Base-by-base conservation (phyloP, 164 flowering plant species). In the Vitis rupestris region DNA sequence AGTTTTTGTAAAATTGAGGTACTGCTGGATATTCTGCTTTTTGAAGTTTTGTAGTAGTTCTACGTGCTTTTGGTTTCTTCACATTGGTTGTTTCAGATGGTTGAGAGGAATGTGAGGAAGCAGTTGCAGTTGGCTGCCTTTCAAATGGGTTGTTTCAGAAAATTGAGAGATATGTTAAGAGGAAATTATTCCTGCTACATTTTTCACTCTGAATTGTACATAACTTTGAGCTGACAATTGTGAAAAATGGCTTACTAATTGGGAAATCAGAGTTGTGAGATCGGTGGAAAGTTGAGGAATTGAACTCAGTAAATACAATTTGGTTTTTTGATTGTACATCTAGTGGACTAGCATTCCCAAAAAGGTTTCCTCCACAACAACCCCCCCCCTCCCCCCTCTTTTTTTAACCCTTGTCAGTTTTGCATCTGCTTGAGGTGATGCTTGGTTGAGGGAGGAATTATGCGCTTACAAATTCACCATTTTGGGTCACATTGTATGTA, bases 1-100 rank as follows among this genome's bases (percentile, higher is more conserved):
- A 7, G 56, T 44, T 44, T 67, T 66, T 37, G 17, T 29, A 37
- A 31, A 61, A 12, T 54, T 61, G 51, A 55, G 66, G 31, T 23
- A 11, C 44, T 53, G 8, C 10, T 37, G 31, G 59, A 23, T 13
- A 44, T 27, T 48, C 62, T 31, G 71, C 47, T 17, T 19, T 44
- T 19, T 37, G 23, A n/a, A 27, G 30, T 65, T 16, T 27, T 10
- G 13, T n/a, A 5, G 44, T 37, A 37, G 44, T 37, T 37, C 44
- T 37, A 37, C 6, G 44, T 37, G 44, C 44, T 37, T 37, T 37
- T 37, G 44, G 44, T 37, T 37, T 37, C 5, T 37, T 37, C 44
- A 37, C 44, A 37, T 37, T 23, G 27, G 27, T 23, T 37, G 44
- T 37, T 31, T 37, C 44, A 37, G 44, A 37, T 37, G 7, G 6